Evolutionary conservation across 768 basidiomycete species (phyloP).

Genomic region (Rhizopogon vulgaris): DNA sequence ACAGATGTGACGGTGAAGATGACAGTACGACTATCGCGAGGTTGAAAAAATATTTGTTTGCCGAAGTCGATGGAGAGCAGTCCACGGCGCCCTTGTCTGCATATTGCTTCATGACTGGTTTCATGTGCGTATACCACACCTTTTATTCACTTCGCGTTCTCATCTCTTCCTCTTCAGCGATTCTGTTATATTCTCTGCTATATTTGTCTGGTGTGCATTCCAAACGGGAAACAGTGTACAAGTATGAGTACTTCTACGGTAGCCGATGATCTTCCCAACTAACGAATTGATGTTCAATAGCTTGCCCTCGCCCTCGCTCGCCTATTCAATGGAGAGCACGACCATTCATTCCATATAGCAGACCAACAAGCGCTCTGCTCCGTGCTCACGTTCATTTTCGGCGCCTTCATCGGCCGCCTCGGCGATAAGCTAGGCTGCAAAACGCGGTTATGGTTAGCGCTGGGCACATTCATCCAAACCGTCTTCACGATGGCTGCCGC

Average conservation of each 20-base stretch:
- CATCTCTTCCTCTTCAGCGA: slow-evolving; percentile 37
- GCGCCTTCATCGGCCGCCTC: slow-evolving; percentile 74
- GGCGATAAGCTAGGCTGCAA: slow-evolving; percentile 76
- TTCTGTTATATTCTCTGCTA: slow-evolving; percentile 67
- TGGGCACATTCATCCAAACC: slow-evolving; percentile 68
- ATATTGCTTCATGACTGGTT: slow-evolving; percentile 78
- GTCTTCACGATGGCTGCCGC: slow-evolving; percentile 72
- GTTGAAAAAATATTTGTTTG: slow-evolving; percentile 10
- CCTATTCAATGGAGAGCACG: slow-evolving; percentile 54
- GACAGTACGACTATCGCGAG: slow-evolving; percentile 1
- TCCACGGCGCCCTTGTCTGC: slow-evolving; percentile 50
- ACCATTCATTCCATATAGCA: slow-evolving; percentile 64
- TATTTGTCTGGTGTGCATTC: slow-evolving; percentile 83
- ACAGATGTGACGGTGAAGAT: slow-evolving; percentile 12
- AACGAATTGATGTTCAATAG: slow-evolving; percentile 27
- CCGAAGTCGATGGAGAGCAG: slow-evolving; percentile 19
- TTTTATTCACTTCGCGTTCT: not conserved
- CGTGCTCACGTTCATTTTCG: slow-evolving; percentile 68
- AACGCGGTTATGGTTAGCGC: slow-evolving; percentile 68
- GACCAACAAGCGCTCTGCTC: slow-evolving; percentile 83
- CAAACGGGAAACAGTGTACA: slow-evolving; percentile 76
- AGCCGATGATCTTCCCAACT: not conserved
- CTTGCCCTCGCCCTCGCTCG: slow-evolving; percentile 76
- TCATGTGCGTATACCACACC: slow-evolving; percentile 44
- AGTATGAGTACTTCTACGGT: slow-evolving; percentile 27